Percentiles rank a stretch among this genome's conserved stretches.
phyloP scores from a whole-genome alignment of 2,329 filamentous ascomycete species.

The Ascochyta viciae-villosae region DNA sequence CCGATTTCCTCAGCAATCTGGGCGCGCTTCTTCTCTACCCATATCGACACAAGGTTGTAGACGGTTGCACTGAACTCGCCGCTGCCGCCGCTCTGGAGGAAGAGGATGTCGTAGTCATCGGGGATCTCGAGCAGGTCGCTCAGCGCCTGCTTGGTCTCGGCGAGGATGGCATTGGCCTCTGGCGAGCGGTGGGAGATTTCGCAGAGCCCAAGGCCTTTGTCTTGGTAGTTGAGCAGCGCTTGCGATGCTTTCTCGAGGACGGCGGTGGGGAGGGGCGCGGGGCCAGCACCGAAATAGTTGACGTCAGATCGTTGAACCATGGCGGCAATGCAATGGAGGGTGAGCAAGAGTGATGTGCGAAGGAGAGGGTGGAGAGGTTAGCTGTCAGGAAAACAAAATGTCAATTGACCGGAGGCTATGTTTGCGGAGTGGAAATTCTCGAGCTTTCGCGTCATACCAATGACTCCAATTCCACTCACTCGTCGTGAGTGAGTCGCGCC shows the following conservation, averaged over 20 bases:
- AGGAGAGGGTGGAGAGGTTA: slow-evolving; percentile 7
- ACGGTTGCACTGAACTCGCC: slow-evolving; percentile 84
- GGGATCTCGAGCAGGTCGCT: slow-evolving; percentile 80
- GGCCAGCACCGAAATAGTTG: slow-evolving; percentile 89
- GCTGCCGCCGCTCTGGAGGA: slow-evolving; percentile 86
- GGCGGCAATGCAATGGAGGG: slow-evolving; percentile 16
- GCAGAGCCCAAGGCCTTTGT: slow-evolving; percentile 82
- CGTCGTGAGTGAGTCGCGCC: slow-evolving; percentile 22
- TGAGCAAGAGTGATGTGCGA: slow-evolving; percentile 6
- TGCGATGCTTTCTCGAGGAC: slow-evolving; percentile 79
- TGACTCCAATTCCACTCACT: slow-evolving; percentile 32
- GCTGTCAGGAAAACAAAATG: slow-evolving; percentile 8
- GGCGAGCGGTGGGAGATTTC: slow-evolving; percentile 90
- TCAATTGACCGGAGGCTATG: slow-evolving; percentile 12
- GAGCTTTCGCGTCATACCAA: slow-evolving; percentile 34
- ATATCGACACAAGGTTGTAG: slow-evolving; percentile 83
- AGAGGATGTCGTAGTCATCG: slow-evolving; percentile 84
- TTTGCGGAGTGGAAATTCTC: slow-evolving; percentile 25
- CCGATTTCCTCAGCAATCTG: slow-evolving; percentile 65
- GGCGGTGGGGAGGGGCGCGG: slow-evolving; percentile 81
- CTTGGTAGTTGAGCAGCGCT: slow-evolving; percentile 81
- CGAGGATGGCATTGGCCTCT: slow-evolving; percentile 79
- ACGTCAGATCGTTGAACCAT: slow-evolving; percentile 80
- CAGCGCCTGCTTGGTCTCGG: slow-evolving; percentile 77
- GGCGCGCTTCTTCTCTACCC: slow-evolving; percentile 74